These are phyloP conservation scores for Cercospora berteroae DNA, from an alignment of 2,329 filamentous ascomycete genomes.

Conservation along the genomic window DNA sequence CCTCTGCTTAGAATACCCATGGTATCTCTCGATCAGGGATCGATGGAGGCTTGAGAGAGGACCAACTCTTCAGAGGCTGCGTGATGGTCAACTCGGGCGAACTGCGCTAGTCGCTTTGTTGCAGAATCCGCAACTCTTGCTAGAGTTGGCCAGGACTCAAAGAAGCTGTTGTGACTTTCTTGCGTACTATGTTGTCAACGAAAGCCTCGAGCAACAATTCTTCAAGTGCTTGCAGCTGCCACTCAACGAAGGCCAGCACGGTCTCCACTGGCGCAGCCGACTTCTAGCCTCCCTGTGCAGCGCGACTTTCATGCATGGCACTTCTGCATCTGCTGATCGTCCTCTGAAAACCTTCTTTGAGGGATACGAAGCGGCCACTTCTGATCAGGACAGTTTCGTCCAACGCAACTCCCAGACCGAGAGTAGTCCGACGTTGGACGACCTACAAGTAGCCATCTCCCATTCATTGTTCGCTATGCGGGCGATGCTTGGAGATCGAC, in stretches of 20 bases:
- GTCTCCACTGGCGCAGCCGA: not conserved
- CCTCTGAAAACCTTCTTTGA: not conserved
- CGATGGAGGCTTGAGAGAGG: not conserved
- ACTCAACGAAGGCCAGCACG: not conserved
- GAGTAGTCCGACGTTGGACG: not conserved
- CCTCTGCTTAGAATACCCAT: not conserved
- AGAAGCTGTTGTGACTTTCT: not conserved
- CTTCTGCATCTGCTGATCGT: not conserved
- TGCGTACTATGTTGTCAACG: not conserved
- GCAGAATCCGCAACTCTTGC: not conserved
- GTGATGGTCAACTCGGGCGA: not conserved
- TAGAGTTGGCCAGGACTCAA: not conserved
- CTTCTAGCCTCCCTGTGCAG: not conserved
- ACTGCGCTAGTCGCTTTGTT: not conserved
- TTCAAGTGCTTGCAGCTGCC: not conserved
- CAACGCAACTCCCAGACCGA: not conserved
- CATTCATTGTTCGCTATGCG: not conserved
- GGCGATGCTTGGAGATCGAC: not conserved
- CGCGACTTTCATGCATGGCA: not conserved
- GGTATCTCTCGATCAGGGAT: not conserved
- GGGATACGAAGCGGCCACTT: not conserved
- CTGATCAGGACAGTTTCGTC: not conserved
- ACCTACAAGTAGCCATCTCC: not conserved
- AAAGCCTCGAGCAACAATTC: not conserved
- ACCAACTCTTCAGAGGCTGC: not conserved